phyloP scores from a whole-genome alignment of 1,284 basidiomycete genomes.

The Ganoderma lucidum region DNA sequence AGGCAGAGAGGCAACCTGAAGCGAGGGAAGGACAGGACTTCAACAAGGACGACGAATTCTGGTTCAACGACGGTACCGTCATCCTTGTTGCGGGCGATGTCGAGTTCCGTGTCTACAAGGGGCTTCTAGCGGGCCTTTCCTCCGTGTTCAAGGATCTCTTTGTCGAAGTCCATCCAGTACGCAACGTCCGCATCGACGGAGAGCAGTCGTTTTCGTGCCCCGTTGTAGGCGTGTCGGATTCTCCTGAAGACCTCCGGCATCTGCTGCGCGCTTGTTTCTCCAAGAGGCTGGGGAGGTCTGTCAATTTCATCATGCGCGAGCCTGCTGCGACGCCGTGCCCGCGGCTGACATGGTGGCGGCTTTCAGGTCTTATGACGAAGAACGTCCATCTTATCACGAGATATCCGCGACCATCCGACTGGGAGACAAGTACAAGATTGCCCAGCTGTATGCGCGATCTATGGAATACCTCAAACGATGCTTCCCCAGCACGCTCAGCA shows the following conservation, averaged over 20 bases:
- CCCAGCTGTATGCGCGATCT: neutral
- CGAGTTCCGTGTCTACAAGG: too few relatives aligned
- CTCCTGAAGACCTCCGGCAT: conserved; percentile 8
- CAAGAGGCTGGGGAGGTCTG: neutral
- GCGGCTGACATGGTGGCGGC: neutral
- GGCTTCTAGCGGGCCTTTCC: too few relatives aligned
- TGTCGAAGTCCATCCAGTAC: neutral
- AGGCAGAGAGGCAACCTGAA: neutral
- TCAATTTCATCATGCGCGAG: neutral
- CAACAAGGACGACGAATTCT: too few relatives aligned
- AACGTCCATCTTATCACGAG: neutral
- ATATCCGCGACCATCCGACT: neutral
- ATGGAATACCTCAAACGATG: neutral
- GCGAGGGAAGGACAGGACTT: neutral
- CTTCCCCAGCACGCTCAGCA: neutral
- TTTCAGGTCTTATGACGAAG: neutral
- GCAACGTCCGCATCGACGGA: neutral
- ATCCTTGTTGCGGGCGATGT: too few relatives aligned
- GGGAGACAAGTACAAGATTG: conserved; percentile 3
- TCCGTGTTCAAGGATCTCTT: neutral
- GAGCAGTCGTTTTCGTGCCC: neutral
- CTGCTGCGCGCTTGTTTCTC: conserved; percentile 2
- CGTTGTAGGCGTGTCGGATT: neutral
- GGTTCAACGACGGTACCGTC: too few relatives aligned
- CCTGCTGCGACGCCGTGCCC: neutral